Conservation (phyloP, 2,329 filamentous ascomycete genomes). For the Colletotrichum camelliae region DNA sequence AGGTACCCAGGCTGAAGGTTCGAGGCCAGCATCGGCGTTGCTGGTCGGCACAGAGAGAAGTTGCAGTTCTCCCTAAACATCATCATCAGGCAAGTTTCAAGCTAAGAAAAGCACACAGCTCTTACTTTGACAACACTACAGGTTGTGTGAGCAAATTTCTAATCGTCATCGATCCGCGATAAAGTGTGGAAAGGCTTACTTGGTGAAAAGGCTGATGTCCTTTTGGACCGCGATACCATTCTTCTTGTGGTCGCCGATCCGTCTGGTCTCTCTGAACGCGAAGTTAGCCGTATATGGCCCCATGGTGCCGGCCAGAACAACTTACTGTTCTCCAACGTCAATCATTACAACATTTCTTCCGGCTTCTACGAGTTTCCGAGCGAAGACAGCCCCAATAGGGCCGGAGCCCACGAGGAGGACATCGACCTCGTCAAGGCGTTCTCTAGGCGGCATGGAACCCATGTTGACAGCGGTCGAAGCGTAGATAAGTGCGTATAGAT, state of each 20-base stretch:
- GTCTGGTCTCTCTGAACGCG: not conserved
- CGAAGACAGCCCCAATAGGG: not conserved
- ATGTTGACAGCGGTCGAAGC: not conserved
- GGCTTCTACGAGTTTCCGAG: not conserved
- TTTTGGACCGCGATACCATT: not conserved
- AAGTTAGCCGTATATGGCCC: not conserved
- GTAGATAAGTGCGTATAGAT: not conserved
- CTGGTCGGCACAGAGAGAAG: not conserved
- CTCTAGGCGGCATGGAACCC: not conserved
- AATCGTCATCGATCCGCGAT: fast-evolving
- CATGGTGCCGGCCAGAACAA: not conserved
- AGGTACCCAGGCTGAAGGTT: not conserved
- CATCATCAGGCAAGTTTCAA: not conserved
- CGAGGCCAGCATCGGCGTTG: not conserved
- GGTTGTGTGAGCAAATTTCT: not conserved
- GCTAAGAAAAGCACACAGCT: not conserved
- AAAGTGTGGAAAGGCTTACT: not conserved
- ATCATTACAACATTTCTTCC: not conserved
- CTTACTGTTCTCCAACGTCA: not conserved
- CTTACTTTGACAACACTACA: not conserved
- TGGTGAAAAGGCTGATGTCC: not conserved
- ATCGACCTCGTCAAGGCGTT: not conserved
- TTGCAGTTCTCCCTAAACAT: not conserved
- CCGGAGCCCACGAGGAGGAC: not conserved
- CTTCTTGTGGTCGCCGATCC: not conserved